These are phyloP conservation scores for Cladosporium sp. DNA, from an alignment of 2,329 filamentous ascomycete genomes.

Conservation along the genomic window DNA sequence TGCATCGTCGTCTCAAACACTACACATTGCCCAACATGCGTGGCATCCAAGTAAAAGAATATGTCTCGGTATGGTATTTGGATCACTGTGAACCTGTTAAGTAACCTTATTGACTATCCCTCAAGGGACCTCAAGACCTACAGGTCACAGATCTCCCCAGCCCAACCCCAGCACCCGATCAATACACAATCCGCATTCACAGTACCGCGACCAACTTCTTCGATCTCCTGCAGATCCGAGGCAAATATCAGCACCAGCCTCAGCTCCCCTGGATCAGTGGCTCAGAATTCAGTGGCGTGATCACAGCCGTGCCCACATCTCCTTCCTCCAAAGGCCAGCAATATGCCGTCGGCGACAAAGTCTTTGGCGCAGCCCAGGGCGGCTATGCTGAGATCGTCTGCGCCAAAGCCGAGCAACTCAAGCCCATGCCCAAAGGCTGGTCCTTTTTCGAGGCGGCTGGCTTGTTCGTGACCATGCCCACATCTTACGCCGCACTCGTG, in stretches of 20 bases:
- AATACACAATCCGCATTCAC: slow-evolving; percentile 85
- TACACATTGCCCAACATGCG: slow-evolving; percentile 54
- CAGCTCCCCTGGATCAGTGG: slow-evolving; percentile 85
- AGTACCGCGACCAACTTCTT: slow-evolving; percentile 94
- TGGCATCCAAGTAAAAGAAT: slow-evolving; percentile 46
- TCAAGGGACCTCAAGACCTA: slow-evolving; percentile 73
- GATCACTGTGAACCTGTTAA: neutral
- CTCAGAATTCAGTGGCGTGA: slow-evolving; percentile 77
- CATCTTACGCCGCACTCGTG: slow-evolving; percentile 79
- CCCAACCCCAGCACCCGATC: slow-evolving; percentile 63
- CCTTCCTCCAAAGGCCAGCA: slow-evolving; percentile 40
- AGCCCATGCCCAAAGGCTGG: slow-evolving; percentile 77
- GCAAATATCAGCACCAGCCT: slow-evolving; percentile 92
- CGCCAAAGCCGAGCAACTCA: slow-evolving; percentile 62
- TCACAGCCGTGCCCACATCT: slow-evolving; percentile 60
- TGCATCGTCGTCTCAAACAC: neutral
- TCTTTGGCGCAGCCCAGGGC: slow-evolving; percentile 84
- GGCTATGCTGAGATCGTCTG: slow-evolving; percentile 76
- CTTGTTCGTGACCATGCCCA: slow-evolving; percentile 87
- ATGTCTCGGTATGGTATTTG: slow-evolving; percentile 18
- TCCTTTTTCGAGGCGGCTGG: slow-evolving; percentile 80
- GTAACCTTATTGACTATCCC: neutral
- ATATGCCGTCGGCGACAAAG: slow-evolving; percentile 73
- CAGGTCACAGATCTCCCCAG: slow-evolving; percentile 70
- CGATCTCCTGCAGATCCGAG: slow-evolving; percentile 89